Conservation (phyloP, 2,329 filamentous ascomycete species). For the Clarireedia monteithiana region DNA sequence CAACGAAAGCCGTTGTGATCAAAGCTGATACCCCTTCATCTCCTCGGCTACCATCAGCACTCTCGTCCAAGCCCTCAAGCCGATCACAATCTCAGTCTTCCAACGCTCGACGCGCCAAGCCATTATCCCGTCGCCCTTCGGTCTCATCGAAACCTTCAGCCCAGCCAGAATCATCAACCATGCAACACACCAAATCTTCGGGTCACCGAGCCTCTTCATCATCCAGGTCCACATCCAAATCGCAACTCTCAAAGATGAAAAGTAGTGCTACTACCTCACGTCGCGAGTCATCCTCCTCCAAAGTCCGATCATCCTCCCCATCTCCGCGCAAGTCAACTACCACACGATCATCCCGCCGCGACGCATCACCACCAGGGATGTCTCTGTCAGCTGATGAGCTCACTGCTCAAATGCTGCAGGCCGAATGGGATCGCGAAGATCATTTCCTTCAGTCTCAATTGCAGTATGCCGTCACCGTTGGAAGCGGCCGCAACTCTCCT, state of each 20-base stretch:
- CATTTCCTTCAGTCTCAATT: conserved; percentile 3
- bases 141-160: not conserved
- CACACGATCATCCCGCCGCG: not conserved
- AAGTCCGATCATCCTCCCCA: not conserved
- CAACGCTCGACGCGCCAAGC: not conserved
- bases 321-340: not conserved
- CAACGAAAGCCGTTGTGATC: not conserved
- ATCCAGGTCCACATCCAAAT: not conserved
- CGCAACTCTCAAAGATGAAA: not conserved
- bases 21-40: not conserved
- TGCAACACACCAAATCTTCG: not conserved
- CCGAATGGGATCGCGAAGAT: conserved; percentile 7
- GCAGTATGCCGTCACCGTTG: not conserved
- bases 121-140: not conserved
- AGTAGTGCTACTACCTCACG: not conserved
- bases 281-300: not conserved
- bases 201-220: not conserved
- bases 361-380: not conserved
- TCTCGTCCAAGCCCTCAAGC: not conserved
- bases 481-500: not conserved
- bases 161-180: not conserved
- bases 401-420: conserved; percentile 4
- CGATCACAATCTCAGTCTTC: not conserved
- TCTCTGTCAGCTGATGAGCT: conserved; percentile 1
- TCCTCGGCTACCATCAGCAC: not conserved